Conservation (phyloP, 805 yeast species). For the Ogataea nakhonphanomensis region DNA sequence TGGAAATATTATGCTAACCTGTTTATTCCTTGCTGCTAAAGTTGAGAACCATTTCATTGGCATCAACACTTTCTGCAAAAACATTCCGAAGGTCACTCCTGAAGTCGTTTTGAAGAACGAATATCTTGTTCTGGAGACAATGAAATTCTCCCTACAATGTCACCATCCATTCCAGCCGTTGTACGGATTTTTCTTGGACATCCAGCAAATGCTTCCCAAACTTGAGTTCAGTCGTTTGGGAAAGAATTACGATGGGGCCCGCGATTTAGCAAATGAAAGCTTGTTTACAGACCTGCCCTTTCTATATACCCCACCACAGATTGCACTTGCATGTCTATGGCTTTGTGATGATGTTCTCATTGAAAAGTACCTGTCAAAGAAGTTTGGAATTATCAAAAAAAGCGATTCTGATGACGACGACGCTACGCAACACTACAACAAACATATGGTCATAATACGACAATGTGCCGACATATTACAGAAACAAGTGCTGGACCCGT, state of each 20-base stretch:
- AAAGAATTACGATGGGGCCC: conserved; percentile 65
- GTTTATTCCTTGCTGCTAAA: conserved; percentile 88
- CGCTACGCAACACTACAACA: conserved; percentile 37
- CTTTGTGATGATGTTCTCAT: conserved; percentile 61
- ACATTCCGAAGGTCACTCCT: conserved; percentile 65
- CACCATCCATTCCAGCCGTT: conserved; percentile 88
- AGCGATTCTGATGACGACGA: conserved; percentile 14
- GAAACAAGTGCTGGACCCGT: conserved; percentile 39
- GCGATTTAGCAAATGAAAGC: conserved; percentile 61
- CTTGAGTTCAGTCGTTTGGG: conserved; percentile 60
- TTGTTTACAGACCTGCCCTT: conserved; percentile 74
- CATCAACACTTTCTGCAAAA: conserved; percentile 71
- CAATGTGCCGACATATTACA: conserved; percentile 48
- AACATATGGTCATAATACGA: conserved; percentile 42
- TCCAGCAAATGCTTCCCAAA: conserved; percentile 57
- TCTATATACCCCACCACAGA: conserved; percentile 89
- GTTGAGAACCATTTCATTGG: conserved; percentile 88
- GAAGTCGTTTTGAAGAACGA: conserved; percentile 73
- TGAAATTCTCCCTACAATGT: conserved; percentile 74
- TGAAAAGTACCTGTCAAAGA: conserved; percentile 62
- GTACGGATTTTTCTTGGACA: conserved; percentile 93
- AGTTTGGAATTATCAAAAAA: conserved; percentile 41
- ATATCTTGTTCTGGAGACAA: conserved; percentile 66
- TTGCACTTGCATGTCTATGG: conserved; percentile 83
- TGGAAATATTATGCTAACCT: conserved; percentile 70